Evolutionary conservation across 257 asterid genomes (phyloP), one percentile per base, ranked within the genome.

Genomic region (Cordia subcordata): DNA sequence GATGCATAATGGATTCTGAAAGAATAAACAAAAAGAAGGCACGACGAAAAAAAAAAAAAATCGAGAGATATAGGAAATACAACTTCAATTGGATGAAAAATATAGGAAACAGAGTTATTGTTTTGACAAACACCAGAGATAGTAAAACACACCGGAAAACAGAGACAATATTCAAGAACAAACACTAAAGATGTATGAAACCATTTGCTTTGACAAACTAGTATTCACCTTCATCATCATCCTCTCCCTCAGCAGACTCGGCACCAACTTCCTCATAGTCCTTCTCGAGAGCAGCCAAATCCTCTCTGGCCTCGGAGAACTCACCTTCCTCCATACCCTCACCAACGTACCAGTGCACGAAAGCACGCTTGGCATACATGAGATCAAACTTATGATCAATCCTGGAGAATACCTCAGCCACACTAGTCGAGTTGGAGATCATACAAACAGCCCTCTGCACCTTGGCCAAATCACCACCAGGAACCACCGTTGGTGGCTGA

Each of bases 311-410:
- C 50, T 64, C 68, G 20, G 37, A 21, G 37, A 64, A 64, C 50
- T 64, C 49, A 55, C 68, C 68, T 44, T 64, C 68, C 47, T 64
- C 68, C 68, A 54, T 64, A 19, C 62, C 68, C 49, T 64, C 68
- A 55, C 68, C 62, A 0, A 64, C 68, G 13, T 64, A 64, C 68
- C 61, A 64, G 45, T 64, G 68, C 17, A 64, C 68, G 44, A 55
- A 64, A 45, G 68, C 68, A n/a, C 62, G 21, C 56, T 64, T 64
- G 8, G 68, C 49, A 0, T 64, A 64, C 68, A 64, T 64, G 20
- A 54, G 55, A 64, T 64, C 68, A 27, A 64, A 54, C 49, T 64
- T 64, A 21, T 64, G 68, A 52, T 64, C 68, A 42, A 55, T 64
- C 16, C 62, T 50, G 1, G 68, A 64, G 55, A 64, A 64, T n/a